phyloP scores from a whole-genome alignment of 208 protist genomes.

The Trypanosoma platydactyli region DNA sequence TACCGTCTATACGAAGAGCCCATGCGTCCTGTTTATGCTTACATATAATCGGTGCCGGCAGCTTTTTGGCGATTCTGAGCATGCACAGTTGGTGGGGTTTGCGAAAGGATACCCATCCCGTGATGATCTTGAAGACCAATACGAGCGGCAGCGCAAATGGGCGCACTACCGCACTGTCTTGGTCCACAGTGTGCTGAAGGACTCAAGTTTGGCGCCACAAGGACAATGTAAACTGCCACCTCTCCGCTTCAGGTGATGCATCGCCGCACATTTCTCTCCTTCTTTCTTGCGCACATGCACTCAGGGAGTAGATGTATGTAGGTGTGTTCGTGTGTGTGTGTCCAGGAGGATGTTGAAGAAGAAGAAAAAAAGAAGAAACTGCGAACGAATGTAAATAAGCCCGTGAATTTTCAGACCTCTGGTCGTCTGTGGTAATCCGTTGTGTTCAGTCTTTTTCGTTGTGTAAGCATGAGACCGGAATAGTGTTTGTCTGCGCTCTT shows the following conservation, averaged over 20 bases:
- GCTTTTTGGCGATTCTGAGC: constrained; percentile 25
- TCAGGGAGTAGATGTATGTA: too few species aligned
- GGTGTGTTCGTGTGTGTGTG: too few species aligned
- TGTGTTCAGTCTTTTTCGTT: too few species aligned
- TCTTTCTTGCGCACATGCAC: too few species aligned
- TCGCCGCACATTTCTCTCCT: background rate
- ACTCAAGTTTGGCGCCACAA: constrained; percentile 16
- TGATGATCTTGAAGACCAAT: constrained; percentile 47
- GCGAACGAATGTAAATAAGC: too few species aligned
- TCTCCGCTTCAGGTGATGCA: constrained; percentile 13
- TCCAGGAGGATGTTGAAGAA: too few species aligned
- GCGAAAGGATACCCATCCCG: constrained; percentile 58
- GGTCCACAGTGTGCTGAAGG: constrained; percentile 33
- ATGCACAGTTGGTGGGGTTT: constrained; percentile 45
- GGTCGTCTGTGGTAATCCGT: too few species aligned
- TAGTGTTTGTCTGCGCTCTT: too few species aligned
- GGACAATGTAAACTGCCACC: constrained; percentile 10
- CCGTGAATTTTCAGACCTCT: too few species aligned
- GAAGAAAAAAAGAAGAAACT: too few species aligned
- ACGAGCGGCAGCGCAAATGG: constrained; percentile 45
- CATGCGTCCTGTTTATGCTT: constrained; percentile 40
- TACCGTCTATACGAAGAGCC: constrained; percentile 43
- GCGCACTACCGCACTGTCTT: constrained; percentile 33
- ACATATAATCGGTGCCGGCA: constrained; percentile 29
- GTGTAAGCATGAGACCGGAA: too few species aligned